phyloP scores from a whole-genome alignment of 768 basidiomycete species.

The Pluteus cervinus region DNA sequence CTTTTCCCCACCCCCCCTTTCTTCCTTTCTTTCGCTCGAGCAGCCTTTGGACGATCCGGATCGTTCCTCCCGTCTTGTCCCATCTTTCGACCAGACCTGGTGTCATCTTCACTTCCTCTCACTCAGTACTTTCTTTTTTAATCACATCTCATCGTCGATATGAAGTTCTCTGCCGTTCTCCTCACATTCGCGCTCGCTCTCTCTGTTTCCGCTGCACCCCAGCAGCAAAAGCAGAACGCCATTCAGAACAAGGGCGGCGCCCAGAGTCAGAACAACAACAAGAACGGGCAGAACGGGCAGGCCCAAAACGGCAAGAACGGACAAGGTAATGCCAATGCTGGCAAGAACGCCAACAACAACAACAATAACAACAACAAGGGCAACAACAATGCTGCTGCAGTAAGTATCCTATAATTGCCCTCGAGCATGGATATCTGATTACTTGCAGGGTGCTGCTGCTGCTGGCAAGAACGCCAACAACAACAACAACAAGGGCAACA shows the following conservation, averaged over 20 bases:
- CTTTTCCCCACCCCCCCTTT: constrained; percentile 11
- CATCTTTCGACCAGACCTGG: too few species aligned
- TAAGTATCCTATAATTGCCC: not conserved
- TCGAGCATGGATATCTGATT: too few species aligned
- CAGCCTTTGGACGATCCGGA: constrained; percentile 21
- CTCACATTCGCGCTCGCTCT: constrained; percentile 23
- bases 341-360: constrained; percentile 3
- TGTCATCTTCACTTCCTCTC: constrained; percentile 17
- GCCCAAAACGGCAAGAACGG: not conserved
- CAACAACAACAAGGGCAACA: constrained; percentile 5
- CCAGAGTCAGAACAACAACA: constrained; percentile 15
- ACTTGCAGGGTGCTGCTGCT: constrained; percentile 4
- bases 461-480: constrained; percentile 5
- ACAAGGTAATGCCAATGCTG: not conserved
- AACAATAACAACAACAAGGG: constrained; percentile 8
- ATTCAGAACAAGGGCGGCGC: constrained; percentile 13
- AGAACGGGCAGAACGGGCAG: constrained; percentile 8
- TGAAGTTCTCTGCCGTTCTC: constrained; percentile 25
- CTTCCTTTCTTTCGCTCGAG: constrained; percentile 11
- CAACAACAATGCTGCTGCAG: constrained; percentile 12
- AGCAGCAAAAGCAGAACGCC: constrained; percentile 11
- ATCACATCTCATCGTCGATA: constrained; percentile 16
- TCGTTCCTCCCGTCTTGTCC: constrained; percentile 25
- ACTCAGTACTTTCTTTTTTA: constrained; percentile 15
- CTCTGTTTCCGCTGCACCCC: constrained; percentile 19